Evolutionary conservation across 495 filamentous ascomycete genomes (phyloP).

Genomic region (Aspergillus bridgeri): DNA sequence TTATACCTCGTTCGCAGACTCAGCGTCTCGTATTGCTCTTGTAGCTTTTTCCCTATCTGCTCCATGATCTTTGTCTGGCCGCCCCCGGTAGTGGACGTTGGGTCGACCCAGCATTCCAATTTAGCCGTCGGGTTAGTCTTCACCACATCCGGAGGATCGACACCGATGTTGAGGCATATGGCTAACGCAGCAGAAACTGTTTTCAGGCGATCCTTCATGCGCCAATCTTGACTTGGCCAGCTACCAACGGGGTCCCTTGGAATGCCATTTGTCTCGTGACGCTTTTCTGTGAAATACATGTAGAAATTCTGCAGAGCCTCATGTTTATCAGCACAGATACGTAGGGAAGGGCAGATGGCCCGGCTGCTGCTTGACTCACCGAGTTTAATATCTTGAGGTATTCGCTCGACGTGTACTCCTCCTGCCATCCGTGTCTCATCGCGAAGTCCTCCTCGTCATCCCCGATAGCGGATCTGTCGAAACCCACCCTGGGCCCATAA

Average conservation of each 20-base stretch:
- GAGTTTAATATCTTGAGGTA: conserved; percentile 57
- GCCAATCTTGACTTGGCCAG: conserved; percentile 82
- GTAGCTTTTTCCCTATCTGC: conserved; percentile 90
- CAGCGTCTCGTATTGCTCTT: conserved; percentile 91
- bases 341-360: not conserved
- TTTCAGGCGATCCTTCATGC: conserved; percentile 93
- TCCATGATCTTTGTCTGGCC: conserved; percentile 83
- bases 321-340: not conserved
- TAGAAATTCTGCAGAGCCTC: conserved; percentile 60
- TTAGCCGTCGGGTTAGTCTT: conserved; percentile 91
- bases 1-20: conserved; percentile 94
- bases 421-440: conserved; percentile 62
- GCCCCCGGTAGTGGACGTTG: conserved; percentile 60
- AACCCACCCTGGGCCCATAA: conserved; percentile 49
- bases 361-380: conserved; percentile 32
- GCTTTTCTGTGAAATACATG: conserved; percentile 98
- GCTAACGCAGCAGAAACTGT: conserved; percentile 93
- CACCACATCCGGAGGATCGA: conserved; percentile 93
- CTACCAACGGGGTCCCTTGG: conserved; percentile 62
- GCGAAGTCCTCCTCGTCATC: conserved; percentile 51
- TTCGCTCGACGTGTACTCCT: conserved; percentile 57
- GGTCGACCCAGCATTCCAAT: conserved; percentile 96
- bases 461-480: conserved; percentile 26
- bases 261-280: conserved; percentile 93
- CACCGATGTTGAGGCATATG: conserved; percentile 94